These are phyloP conservation scores for Ocimum tenuiflorum DNA, from an alignment of 257 asterid genomes.

Conservation along the genomic window DNA sequence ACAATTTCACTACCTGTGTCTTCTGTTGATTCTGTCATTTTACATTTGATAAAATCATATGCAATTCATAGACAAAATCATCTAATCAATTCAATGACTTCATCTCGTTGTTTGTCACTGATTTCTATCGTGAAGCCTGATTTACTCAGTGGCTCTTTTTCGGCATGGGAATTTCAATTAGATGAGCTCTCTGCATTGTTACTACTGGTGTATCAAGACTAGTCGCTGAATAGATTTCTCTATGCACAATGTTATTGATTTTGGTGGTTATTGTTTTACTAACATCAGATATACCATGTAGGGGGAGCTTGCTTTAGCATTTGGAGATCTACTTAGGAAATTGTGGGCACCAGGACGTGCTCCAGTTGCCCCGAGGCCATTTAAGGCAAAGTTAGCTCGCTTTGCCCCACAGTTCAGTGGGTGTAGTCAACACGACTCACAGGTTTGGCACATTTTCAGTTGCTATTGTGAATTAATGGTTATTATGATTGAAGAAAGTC, in stretches of 20 bases:
- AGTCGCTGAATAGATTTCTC: neutral
- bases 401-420: slow-evolving; percentile 99
- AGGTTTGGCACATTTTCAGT: slow-evolving; percentile 37
- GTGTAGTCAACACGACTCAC: slow-evolving; percentile 97
- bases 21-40: slow-evolving; percentile 18
- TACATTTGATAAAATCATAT: neutral
- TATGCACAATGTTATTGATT: slow-evolving; percentile 12
- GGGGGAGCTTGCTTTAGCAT: slow-evolving; percentile 99
- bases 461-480: slow-evolving; percentile 11
- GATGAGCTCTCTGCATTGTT: slow-evolving; percentile 4
- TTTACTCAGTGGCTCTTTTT: neutral
- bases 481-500: slow-evolving; percentile 15
- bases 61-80: neutral
- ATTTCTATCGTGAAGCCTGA: neutral
- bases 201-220: slow-evolving; percentile 2
- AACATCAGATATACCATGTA: slow-evolving; percentile 30
- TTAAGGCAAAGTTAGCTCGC: slow-evolving; percentile 88
- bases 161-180: slow-evolving; percentile 1
- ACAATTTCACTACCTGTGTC: neutral
- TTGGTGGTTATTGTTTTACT: slow-evolving; percentile 10
- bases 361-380: slow-evolving; percentile 89
- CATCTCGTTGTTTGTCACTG: neutral
- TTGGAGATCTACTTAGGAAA: slow-evolving; percentile 92
- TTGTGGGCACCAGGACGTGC: slow-evolving; percentile 96
- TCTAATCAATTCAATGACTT: neutral